Percentiles rank a stretch among this genome's conserved stretches.
Conservation (phyloP, 208 protist genomes). For the Angomonas ambiguus region DNA sequence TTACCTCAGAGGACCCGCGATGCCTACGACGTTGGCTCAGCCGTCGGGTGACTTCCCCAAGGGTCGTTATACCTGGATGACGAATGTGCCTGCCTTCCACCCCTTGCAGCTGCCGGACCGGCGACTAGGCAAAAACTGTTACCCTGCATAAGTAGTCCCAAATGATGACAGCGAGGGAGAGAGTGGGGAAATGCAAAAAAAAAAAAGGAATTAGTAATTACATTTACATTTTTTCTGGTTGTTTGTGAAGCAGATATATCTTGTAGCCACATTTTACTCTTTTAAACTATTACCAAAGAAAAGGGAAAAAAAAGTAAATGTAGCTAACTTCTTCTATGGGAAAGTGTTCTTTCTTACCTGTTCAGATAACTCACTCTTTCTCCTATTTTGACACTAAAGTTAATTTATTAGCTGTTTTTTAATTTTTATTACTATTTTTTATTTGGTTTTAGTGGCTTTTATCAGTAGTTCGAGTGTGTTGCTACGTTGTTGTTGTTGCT, state of each 20-base stretch:
- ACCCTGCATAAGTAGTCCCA: conserved; percentile 47
- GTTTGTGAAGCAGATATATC: too few relatives aligned
- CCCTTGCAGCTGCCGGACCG: conserved; percentile 54
- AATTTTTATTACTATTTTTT: background rate
- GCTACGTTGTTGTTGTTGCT: too few relatives aligned
- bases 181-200: too few relatives aligned
- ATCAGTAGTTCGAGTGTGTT: too few relatives aligned
- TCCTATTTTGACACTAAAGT: background rate
- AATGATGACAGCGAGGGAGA: too few relatives aligned
- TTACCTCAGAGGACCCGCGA: conserved; percentile 50
- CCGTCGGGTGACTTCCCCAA: conserved; percentile 46
- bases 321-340: too few relatives aligned
- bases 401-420: background rate
- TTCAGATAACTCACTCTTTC: background rate
- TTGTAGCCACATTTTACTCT: too few relatives aligned
- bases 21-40: conserved; percentile 46
- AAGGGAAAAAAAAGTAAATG: too few relatives aligned
- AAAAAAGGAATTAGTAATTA: too few relatives aligned
- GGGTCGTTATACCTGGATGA: conserved; percentile 57
- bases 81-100: conserved; percentile 35
- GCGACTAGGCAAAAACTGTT: conserved; percentile 55
- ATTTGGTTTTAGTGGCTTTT: background rate
- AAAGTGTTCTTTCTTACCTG: background rate
- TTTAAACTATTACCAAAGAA: too few relatives aligned
- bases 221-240: too few relatives aligned